Base-by-base conservation (phyloP, 768 basidiomycete genomes). In the Suillus variegatus region DNA sequence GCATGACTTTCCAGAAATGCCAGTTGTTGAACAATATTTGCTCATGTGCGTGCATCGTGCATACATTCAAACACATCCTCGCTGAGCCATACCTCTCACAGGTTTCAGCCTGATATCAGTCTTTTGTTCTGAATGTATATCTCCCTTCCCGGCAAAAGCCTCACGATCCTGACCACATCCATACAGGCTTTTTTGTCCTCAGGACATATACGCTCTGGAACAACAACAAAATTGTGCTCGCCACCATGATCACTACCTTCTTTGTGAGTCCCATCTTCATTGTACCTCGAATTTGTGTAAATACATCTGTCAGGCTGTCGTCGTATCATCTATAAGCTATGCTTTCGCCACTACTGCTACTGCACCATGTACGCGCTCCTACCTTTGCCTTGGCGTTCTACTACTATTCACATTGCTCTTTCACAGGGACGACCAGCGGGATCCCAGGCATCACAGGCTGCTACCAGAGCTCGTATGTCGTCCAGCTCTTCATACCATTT, bases 201-300 rank as follows among this genome's bases (percentile, higher is more conserved):
- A 41, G 57, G 40, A 58, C 57, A 18, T 58, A 22, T 58, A 38
- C 40, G 36, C 57, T 58, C 40, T 58, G 57, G 57, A 58, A 58
- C 10, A 4, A 58, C 57, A 58, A 58, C 10, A 58, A 14, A 41
- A 10, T 58, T 3, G 57, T 58, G 3, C 14, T 41, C 9, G 16
- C 9, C 16, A 9, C 16, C 36, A 40, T 22, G 40, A 9, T 28
- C 7, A 5, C 9, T 25, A 14, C 40, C 40, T 58, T 41, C 18
- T 7, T 58, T 28, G 57, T 58, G 25, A 58, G 57, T 41, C 25
- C 5, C 4, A 18, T 41, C 40, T 9, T 58, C 16, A 20, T 2
- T 22, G 16, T 9, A 58, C 36, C 16, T 0, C 18, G 10, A 28
- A 22, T 10, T 58, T 38, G n/a, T 25, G 40, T 41, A 28, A 25